phyloP scores from a whole-genome alignment of 176 grass and related monocot species.

The Zizania latifolia region DNA sequence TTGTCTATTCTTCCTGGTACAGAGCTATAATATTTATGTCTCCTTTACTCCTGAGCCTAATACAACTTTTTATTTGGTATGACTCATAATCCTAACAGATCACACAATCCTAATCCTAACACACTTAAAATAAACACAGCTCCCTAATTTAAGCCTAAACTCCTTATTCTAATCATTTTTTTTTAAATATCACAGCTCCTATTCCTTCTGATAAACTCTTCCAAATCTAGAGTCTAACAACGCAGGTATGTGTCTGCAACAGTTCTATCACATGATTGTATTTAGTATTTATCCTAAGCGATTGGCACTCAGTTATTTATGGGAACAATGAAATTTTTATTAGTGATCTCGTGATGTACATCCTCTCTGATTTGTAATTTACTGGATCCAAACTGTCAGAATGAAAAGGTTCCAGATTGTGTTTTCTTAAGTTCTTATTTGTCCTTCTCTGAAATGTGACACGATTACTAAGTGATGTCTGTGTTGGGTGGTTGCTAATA shows the following conservation, averaged over 20 bases:
- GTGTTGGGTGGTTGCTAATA: not conserved
- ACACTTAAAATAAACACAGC: too few species aligned
- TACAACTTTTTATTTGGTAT: too few species aligned
- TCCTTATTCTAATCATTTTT: too few species aligned
- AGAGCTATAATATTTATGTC: too few species aligned
- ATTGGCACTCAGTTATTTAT: not conserved
- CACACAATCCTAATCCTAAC: too few species aligned
- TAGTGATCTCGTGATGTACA: not conserved
- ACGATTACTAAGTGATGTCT: not conserved
- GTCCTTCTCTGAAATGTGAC: not conserved
- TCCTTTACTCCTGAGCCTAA: too few species aligned
- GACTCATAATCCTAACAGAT: too few species aligned
- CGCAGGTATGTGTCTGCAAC: constrained; percentile 48
- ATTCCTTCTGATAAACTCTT: too few species aligned
- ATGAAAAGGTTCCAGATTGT: not conserved
- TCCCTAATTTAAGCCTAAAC: too few species aligned
- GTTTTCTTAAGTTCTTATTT: not conserved
- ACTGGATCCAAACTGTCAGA: not conserved
- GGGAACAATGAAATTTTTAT: not conserved
- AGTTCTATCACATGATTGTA: not conserved
- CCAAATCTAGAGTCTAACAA: too few species aligned
- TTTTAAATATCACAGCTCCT: too few species aligned
- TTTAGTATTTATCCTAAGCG: not conserved
- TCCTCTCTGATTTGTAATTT: not conserved
- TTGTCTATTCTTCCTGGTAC: too few species aligned